Evolutionary conservation across 2,329 filamentous ascomycete species (phyloP).

Genomic region (Lasiodiplodia citricola): DNA sequence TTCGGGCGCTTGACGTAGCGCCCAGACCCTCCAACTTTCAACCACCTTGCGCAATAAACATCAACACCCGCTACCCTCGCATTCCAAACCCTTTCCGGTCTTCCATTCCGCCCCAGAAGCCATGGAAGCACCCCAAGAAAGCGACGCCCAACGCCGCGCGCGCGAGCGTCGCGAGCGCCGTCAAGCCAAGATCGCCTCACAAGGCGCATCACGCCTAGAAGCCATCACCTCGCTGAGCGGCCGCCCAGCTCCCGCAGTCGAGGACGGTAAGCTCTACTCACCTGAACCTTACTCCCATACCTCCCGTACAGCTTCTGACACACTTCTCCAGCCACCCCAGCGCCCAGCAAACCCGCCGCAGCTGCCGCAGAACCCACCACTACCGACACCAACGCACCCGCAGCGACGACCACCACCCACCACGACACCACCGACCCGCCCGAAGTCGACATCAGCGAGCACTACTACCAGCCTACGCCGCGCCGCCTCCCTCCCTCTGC

Average conservation of each 20-base stretch:
- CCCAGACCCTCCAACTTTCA: background rate
- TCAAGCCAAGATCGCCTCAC: slow-evolving; percentile 77
- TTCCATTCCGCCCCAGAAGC: background rate
- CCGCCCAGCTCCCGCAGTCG: slow-evolving; percentile 49
- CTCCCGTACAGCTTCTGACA: background rate
- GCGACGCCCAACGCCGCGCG: slow-evolving; percentile 62
- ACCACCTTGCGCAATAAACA: slow-evolving; percentile 15
- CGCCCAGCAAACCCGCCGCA: slow-evolving; percentile 32
- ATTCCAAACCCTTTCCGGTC: background rate
- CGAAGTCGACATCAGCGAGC: slow-evolving; percentile 79
- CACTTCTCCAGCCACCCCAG: background rate
- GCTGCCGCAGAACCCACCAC: slow-evolving; percentile 14
- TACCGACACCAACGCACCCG: slow-evolving; percentile 35
- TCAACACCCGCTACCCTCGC: background rate
- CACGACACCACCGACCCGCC: slow-evolving; percentile 61
- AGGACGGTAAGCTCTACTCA: slow-evolving; percentile 43
- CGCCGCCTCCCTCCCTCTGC: slow-evolving; percentile 35
- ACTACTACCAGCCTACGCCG: slow-evolving; percentile 66
- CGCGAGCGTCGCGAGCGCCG: slow-evolving; percentile 78
- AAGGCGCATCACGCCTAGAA: slow-evolving; percentile 71
- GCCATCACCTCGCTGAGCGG: slow-evolving; percentile 75
- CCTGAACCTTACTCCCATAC: no score
- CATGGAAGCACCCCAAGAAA: slow-evolving; percentile 35
- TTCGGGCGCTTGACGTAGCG: slow-evolving; percentile 16
- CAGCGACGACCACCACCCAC: slow-evolving; percentile 29